Conservation (phyloP, 2,329 filamentous ascomycete genomes). For the Colletotrichum aenigma region DNA sequence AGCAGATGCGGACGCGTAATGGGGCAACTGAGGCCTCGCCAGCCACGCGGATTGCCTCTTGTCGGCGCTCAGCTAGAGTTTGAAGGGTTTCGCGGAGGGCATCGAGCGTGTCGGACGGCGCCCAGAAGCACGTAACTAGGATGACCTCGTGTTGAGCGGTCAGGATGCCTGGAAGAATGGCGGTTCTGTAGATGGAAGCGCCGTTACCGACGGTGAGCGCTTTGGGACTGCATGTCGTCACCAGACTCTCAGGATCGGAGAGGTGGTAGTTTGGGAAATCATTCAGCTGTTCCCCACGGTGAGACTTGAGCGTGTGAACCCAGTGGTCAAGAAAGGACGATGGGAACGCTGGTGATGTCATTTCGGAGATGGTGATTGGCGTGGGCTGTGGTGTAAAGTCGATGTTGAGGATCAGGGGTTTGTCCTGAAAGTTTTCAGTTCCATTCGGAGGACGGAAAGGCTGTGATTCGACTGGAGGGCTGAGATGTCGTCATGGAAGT, state of each 20-base stretch:
- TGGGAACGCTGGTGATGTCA: conserved; percentile 32
- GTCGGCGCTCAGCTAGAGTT: conserved; percentile 55
- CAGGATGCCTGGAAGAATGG: conserved; percentile 65
- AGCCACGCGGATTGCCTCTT: conserved; percentile 39
- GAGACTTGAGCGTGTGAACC: conserved; percentile 26
- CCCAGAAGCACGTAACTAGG: conserved; percentile 85
- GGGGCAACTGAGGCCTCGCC: conserved; percentile 17
- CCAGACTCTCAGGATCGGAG: conserved; percentile 46
- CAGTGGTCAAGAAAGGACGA: conserved; percentile 41
- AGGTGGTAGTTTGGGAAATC: conserved; percentile 56
- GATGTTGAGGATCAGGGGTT: conserved; percentile 5
- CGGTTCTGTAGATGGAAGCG: conserved; percentile 56
- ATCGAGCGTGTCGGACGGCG: conserved; percentile 64
- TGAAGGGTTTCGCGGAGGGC: conserved; percentile 62
- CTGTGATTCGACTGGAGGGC: background rate
- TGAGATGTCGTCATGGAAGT: conserved; percentile 9
- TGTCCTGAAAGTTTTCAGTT: background rate
- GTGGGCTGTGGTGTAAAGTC: background rate
- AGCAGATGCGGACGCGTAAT: conserved; percentile 72
- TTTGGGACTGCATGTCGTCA: conserved; percentile 50
- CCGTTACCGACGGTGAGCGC: conserved; percentile 63
- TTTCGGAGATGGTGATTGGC: background rate
- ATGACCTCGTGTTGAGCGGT: conserved; percentile 68
- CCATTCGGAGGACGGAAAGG: background rate
- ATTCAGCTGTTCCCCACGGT: conserved; percentile 34